phyloP scores from a whole-genome alignment of 208 protist genomes.

The Trypanosomatidae sp. region DNA sequence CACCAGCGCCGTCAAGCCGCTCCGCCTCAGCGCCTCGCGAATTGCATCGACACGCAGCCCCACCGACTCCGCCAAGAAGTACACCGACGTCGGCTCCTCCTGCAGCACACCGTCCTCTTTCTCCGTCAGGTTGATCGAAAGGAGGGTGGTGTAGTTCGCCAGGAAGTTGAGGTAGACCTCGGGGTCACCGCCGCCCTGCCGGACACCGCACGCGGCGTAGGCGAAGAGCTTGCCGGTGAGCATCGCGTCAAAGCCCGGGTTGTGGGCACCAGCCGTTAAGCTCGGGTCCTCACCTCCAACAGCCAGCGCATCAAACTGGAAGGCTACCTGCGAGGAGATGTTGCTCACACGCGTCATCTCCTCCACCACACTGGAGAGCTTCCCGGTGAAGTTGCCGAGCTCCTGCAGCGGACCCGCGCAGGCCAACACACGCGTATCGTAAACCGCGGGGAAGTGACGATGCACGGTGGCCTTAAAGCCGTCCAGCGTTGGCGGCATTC shows the following conservation, averaged over 20 bases:
- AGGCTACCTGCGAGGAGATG: slow-evolving; percentile 8
- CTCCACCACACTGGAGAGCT: slow-evolving; percentile 37
- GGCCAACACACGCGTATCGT: slow-evolving; percentile 58
- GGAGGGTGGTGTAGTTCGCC: slow-evolving; percentile 18
- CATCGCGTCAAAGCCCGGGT: slow-evolving; percentile 54
- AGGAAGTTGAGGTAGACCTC: slow-evolving; percentile 18
- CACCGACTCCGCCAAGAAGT: slow-evolving; percentile 13
- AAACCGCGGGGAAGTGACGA: slow-evolving; percentile 53
- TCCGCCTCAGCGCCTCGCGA: slow-evolving; percentile 2
- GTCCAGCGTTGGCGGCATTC: slow-evolving; percentile 26
- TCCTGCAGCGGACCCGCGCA: slow-evolving; percentile 39
- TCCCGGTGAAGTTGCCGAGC: slow-evolving; percentile 37
- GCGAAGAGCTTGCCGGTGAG: slow-evolving; percentile 60
- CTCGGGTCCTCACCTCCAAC: slow-evolving; percentile 10
- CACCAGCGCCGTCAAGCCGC: slow-evolving; percentile 10
- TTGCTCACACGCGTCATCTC: slow-evolving; percentile 19
- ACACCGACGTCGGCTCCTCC: slow-evolving; percentile 19
- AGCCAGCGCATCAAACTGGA: slow-evolving; percentile 7
- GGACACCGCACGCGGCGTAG: slow-evolving; percentile 29
- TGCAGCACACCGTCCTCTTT: slow-evolving; percentile 12
- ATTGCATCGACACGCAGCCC: slow-evolving; percentile 28
- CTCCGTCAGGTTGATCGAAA: slow-evolving; percentile 18
- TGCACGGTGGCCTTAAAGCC: slow-evolving; percentile 51
- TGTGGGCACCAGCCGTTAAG: slow-evolving; percentile 13
- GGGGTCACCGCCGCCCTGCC: background rate